Evolutionary conservation across 768 basidiomycete species (phyloP), one percentile per base, ranked within the genome.

Genomic region (Zangia roseola): DNA sequence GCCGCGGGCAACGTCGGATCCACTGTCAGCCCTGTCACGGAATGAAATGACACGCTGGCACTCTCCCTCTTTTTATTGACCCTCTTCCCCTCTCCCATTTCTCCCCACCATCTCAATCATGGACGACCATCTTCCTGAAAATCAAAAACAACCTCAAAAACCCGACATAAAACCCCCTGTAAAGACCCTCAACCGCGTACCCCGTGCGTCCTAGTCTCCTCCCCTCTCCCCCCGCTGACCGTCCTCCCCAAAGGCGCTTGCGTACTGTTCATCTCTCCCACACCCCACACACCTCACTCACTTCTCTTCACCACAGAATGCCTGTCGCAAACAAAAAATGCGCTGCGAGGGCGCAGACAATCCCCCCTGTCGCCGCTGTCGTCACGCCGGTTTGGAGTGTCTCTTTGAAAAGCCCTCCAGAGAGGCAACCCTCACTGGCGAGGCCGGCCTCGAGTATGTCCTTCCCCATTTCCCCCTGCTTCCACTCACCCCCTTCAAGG

Each of bases 271-370:
- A 13, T 36, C 19, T 45, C 49, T 43, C 42, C 7, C 45, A 47
- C 51, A 20, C 58, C 57, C 42, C 40, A 25, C 50, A 40, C 46
- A 2, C 36, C 2, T 8, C 51, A 31, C 53, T 62, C 57, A 67
- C 54, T 45, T 40, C 35, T 24, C 53, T 25, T 42, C 37, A 36
- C 44, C 35, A 35, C 65, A 94, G 91, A 94, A 94, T 83, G 90
- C 92, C 16, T 95, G 94, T 69, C 77, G 94, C 58, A 90, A 92
- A 62, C 93, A 94, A 76, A 97, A 97, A 74, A 97, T 97, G 94
- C 79, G 93, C 58, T 97, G 94, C 64, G 92, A 94, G 68, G 93
- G 92, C 2, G 94, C 93, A 14, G 94, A 97, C 66, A 93, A 91
- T 60, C 94, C 94, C 21, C 94, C 94, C n/a, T 97, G 94, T 70